These are phyloP conservation scores for Jackrogersella multiformis DNA, from an alignment of 495 filamentous ascomycete species.

Conservation along the genomic window DNA sequence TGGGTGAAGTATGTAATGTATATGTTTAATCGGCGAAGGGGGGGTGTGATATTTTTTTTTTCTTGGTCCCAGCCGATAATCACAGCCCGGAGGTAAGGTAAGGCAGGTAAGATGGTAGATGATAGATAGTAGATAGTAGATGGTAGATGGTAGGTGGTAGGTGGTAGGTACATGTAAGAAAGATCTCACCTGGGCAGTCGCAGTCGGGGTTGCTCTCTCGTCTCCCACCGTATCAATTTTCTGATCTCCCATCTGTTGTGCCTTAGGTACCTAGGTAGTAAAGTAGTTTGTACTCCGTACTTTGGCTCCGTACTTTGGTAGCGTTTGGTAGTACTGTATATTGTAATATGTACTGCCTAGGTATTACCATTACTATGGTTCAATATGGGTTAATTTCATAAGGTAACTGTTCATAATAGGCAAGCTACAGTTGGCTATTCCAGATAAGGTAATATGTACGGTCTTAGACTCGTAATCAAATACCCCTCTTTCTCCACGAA, in stretches of 20 bases:
- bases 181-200: no score
- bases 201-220: constrained; percentile 26
- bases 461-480: no score
- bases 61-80: not conserved
- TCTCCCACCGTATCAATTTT: no score
- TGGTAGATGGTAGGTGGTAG: constrained; percentile 8
- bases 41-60: constrained; percentile 9
- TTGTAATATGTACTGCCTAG: not conserved
- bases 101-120: not conserved
- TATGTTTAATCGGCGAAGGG: constrained; percentile 31
- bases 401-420: constrained; percentile 33
- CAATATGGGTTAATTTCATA: constrained; percentile 16
- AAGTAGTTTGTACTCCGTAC: constrained; percentile 20
- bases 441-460: no score
- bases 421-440: no score
- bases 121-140: constrained; percentile 10
- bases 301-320: no score
- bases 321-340: no score
- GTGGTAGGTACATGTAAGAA: not conserved
- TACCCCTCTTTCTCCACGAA: constrained; percentile 32
- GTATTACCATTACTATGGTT: no score
- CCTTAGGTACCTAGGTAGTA: no score
- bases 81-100: constrained; percentile 14
- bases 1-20: constrained; percentile 11
- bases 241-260: no score